phyloP scores from a whole-genome alignment of 305 asterid species.

The Galium porrigens region DNA sequence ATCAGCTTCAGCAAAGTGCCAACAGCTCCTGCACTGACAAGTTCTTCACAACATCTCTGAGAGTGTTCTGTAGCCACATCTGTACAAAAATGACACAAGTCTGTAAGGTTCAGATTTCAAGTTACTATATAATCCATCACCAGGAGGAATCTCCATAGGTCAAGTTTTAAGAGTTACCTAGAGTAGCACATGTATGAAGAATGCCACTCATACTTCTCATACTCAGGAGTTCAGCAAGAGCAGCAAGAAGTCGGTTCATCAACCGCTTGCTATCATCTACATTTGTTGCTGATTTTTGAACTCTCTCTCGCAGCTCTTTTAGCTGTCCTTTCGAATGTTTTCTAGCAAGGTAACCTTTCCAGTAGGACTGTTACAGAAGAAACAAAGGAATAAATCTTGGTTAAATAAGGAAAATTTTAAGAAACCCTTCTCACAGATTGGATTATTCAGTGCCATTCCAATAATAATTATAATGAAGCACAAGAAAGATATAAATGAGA shows the following conservation, averaged over 20 bases:
- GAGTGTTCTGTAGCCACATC: constrained; percentile 84
- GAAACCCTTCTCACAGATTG: background rate
- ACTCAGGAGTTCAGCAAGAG: constrained; percentile 68
- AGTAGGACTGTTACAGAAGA: constrained; percentile 44
- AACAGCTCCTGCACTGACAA: constrained; percentile 79
- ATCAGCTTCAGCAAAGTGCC: constrained; percentile 51
- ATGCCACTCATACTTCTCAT: constrained; percentile 75
- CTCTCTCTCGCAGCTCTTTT: constrained; percentile 51
- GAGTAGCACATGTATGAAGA: constrained; percentile 75
- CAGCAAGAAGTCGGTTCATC: constrained; percentile 77
- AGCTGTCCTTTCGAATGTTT: constrained; percentile 54
- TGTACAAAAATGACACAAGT: constrained; percentile 20
- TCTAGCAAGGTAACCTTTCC: constrained; percentile 87
- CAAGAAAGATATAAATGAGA: constrained; percentile 3
- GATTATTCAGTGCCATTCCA: background rate
- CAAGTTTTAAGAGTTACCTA: constrained; percentile 32
- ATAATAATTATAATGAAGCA: constrained; percentile 11
- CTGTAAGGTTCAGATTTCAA: background rate
- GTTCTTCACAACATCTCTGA: constrained; percentile 78
- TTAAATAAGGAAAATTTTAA: background rate
- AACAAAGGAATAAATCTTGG: constrained; percentile 10
- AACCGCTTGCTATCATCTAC: constrained; percentile 67
- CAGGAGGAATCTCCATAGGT: background rate
- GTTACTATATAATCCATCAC: background rate
- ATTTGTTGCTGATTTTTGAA: constrained; percentile 81